Percentiles rank a stretch among this genome's conserved stretches.
Conservation (phyloP, 352 stramenopile species). For the Halophytophthora batemanensis region DNA sequence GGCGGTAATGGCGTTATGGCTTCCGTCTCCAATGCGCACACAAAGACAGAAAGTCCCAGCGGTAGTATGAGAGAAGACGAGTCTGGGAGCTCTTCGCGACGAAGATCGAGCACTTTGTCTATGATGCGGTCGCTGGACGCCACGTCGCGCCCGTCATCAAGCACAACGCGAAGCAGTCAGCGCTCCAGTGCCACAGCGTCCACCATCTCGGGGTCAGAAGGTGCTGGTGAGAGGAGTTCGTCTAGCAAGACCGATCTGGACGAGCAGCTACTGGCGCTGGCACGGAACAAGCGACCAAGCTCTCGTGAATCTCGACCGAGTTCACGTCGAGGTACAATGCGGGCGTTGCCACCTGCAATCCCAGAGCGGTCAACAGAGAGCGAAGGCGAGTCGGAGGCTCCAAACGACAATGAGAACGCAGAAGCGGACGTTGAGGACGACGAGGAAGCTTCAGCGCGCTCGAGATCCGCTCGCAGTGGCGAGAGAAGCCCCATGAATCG, state of each 20-base stretch:
- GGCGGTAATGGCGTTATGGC: conserved; percentile 1
- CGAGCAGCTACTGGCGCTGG: conserved; percentile 48
- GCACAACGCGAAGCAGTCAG: conserved; percentile 8
- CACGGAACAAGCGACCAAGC: conserved; percentile 33
- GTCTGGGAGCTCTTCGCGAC: not conserved
- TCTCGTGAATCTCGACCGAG: not conserved
- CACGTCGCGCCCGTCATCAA: not conserved
- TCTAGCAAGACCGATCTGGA: conserved; percentile 31
- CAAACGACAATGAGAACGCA: conserved; percentile 6
- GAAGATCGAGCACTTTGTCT: conserved; percentile 50
- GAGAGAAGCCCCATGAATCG: conserved; percentile 7
- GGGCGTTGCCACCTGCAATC: conserved; percentile 12
- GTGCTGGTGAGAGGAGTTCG: conserved; percentile 4
- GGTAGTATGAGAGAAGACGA: conserved; percentile 4
- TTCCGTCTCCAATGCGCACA: not conserved
- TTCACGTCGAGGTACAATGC: conserved; percentile 8
- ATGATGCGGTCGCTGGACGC: conserved; percentile 59
- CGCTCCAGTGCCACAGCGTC: conserved; percentile 20
- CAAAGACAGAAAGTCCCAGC: not conserved
- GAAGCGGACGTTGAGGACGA: conserved; percentile 1
- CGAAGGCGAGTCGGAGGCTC: conserved; percentile 11
- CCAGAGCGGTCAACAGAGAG: conserved; percentile 15
- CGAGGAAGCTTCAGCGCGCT: not conserved
- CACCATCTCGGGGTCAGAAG: conserved; percentile 13
- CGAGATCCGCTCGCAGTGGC: not conserved